phyloP scores from a whole-genome alignment of 2,329 filamentous ascomycete genomes.

The Zasmidium citrigriseum region DNA sequence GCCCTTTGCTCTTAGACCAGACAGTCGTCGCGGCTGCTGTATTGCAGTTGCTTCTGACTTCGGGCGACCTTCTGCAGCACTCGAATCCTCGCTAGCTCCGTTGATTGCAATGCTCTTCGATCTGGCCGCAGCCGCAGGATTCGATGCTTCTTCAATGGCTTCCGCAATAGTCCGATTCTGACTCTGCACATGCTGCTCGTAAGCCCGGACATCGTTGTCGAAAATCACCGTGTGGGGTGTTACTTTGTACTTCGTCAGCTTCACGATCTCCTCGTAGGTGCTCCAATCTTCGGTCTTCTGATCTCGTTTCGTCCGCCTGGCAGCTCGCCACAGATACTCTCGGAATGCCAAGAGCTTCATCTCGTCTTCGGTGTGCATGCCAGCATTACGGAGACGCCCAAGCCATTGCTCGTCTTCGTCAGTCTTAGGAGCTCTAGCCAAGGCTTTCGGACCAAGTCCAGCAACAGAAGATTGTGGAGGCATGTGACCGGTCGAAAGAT shows the following conservation, averaged over 20 bases:
- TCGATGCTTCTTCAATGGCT: constrained; percentile 76
- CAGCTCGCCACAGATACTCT: constrained; percentile 89
- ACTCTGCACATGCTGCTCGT: constrained; percentile 37
- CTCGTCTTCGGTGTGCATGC: constrained; percentile 80
- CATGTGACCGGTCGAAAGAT: constrained; percentile 48
- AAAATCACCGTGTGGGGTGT: constrained; percentile 90
- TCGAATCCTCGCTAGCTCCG: not conserved
- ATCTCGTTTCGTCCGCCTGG: constrained; percentile 67
- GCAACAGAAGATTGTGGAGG: constrained; percentile 59
- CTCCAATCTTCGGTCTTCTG: constrained; percentile 43
- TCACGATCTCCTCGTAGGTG: constrained; percentile 68
- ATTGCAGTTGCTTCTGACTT: constrained; percentile 10
- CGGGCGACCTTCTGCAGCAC: not conserved
- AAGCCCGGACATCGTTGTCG: constrained; percentile 68
- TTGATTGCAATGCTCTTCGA: not conserved
- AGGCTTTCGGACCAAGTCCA: constrained; percentile 58
- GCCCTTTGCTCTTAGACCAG: constrained; percentile 22
- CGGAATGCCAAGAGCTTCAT: constrained; percentile 81
- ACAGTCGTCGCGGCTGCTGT: constrained; percentile 13
- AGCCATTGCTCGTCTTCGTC: constrained; percentile 96
- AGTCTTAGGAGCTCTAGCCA: constrained; percentile 70
- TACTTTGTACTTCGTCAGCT: constrained; percentile 73
- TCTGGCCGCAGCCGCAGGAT: constrained; percentile 10
- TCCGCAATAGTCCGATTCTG: constrained; percentile 72
- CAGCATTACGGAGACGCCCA: constrained; percentile 78